phyloP scores from a whole-genome alignment of 805 yeast genomes.

The Jamesozyma spencerorum region DNA sequence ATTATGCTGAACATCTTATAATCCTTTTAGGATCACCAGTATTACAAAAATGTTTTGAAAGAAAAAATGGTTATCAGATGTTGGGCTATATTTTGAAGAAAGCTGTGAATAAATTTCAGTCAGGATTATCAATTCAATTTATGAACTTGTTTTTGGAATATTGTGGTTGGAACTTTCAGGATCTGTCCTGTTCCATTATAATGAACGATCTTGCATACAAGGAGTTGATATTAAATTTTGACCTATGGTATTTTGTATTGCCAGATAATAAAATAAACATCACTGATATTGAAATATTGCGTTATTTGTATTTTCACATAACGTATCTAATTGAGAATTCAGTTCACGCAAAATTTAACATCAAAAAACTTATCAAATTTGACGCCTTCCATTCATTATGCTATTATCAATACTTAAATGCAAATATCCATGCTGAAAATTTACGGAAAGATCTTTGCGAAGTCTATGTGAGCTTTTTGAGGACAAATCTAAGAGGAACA shows the following conservation, averaged over 20 bases:
- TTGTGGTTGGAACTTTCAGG: conserved; percentile 46
- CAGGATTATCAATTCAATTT: conserved; percentile 33
- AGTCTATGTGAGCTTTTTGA: conserved; percentile 29
- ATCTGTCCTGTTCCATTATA: conserved; percentile 49
- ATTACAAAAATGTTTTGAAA: conserved; percentile 14
- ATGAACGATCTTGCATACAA: conserved; percentile 49
- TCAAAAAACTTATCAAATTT: conserved; percentile 44
- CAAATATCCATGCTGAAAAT: conserved; percentile 11
- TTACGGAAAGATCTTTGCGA: conserved; percentile 20
- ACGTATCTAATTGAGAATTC: conserved; percentile 46
- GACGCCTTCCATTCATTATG: conserved; percentile 33
- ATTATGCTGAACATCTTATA: conserved; percentile 14
- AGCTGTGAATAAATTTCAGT: conserved; percentile 14
- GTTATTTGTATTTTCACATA: conserved; percentile 49
- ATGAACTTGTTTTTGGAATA: conserved; percentile 41
- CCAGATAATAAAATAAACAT: neutral
- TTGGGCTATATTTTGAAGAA: conserved; percentile 14
- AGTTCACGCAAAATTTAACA: conserved; percentile 42
- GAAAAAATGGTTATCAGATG: conserved; percentile 15
- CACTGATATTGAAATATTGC: conserved; percentile 34
- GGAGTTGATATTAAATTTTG: conserved; percentile 52
- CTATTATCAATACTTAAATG: conserved; percentile 29
- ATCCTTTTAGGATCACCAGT: conserved; percentile 10
- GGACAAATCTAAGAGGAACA: conserved; percentile 45
- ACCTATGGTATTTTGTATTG: conserved; percentile 39